Conservation (phyloP, 139 green algal species). For the Yamagishiella unicocca region DNA sequence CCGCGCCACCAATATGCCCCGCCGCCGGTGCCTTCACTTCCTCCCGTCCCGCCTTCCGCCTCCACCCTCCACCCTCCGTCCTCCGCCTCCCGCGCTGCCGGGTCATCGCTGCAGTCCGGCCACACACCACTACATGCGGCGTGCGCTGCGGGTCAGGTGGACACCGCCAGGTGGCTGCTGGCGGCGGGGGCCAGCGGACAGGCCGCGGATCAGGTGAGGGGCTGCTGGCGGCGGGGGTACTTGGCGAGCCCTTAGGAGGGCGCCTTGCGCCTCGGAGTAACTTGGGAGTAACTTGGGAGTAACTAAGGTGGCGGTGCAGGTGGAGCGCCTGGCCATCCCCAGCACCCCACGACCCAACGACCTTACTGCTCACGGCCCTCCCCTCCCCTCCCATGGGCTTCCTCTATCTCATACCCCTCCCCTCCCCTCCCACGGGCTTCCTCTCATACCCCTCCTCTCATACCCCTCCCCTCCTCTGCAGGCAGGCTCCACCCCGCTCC, state of each 20-base stretch:
- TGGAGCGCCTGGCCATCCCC: too few species aligned
- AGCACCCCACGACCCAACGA: neutral
- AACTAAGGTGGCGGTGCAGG: too few species aligned
- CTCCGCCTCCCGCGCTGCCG: too few species aligned
- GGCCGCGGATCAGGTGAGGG: neutral
- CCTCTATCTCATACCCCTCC: neutral
- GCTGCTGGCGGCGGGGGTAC: too few species aligned
- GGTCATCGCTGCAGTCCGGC: too few species aligned
- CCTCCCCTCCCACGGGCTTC: neutral
- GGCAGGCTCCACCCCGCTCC: neutral
- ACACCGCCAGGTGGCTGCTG: neutral
- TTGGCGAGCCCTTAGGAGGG: too few species aligned
- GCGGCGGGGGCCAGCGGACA: neutral
- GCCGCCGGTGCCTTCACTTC: neutral
- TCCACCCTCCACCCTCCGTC: neutral
- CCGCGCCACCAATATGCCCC: too few species aligned
- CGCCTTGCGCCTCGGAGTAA: too few species aligned
- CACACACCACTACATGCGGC: constrained; percentile 5
- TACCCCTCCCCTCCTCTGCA: neutral
- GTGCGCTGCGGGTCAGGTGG: neutral
- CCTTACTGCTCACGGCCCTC: neutral
- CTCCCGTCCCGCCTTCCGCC: neutral
- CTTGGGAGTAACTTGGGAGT: too few species aligned
- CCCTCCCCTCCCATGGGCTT: neutral
- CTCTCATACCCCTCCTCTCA: neutral